Conservation (phyloP, 306 rosid genomes). For the Erythrophleum fordii region DNA sequence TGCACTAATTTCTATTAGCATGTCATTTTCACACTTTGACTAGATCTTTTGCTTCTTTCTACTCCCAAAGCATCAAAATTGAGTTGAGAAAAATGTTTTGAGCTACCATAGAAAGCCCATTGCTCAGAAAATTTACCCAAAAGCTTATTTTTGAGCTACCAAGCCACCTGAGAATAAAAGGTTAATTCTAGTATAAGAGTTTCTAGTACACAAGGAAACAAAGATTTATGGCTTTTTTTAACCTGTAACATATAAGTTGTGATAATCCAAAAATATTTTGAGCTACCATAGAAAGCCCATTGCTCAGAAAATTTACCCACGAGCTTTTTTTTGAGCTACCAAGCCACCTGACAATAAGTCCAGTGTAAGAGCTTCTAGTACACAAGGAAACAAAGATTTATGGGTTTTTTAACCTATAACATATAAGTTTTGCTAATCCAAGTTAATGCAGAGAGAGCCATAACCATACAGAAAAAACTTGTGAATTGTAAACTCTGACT, state of each 20-base stretch:
- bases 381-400: neutral
- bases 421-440: neutral
- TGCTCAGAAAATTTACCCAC: neutral
- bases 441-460: no score
- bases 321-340: neutral
- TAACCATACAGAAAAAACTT: no score
- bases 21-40: no score
- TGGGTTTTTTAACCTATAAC: slow-evolving; percentile 5
- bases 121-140: neutral
- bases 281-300: neutral
- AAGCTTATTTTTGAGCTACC: neutral
- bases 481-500: slow-evolving; percentile 19
- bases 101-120: neutral
- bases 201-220: neutral
- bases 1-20: no score
- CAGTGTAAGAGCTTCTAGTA: neutral
- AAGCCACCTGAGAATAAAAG: neutral
- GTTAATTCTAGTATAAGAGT: neutral
- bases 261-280: no score
- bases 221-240: slow-evolving; percentile 1
- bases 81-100: no score
- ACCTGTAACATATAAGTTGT: neutral
- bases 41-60: no score
- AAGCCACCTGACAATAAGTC: neutral
- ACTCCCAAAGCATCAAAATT: no score